Base-by-base conservation (phyloP, 768 basidiomycete species). In the Panaeolus papilionaceus region DNA sequence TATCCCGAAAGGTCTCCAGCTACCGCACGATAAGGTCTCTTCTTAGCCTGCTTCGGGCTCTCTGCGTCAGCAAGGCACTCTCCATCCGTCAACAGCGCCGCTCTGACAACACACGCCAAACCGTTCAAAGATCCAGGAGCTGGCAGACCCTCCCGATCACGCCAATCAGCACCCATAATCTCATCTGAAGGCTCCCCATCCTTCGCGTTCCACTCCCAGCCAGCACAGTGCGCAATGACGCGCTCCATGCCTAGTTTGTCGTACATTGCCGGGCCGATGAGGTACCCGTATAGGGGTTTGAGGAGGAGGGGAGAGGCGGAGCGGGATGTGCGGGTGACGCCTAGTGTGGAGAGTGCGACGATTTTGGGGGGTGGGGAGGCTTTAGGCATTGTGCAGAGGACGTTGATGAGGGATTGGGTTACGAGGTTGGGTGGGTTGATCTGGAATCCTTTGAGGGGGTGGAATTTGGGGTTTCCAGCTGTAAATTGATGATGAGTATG, bases 211-310 rank as follows among this genome's bases (percentile, higher is more conserved):
- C 89, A 91, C 0, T 73, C 37, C 82, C 82, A 82, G 1, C 86
- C 89, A 0, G 85, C 79, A 67, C 79, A 77, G 67, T 89, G 80
- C 0, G 81, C 76, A 4, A 86, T 62, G 2, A 84, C 74, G 37
- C 85, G 79, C 76, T 93, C 92, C 38, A 79, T 75, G 7, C 86
- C 89, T 54, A 86, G 49, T 76, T 92, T 93, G 76, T 92, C 91
- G 37, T 72, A 79, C 73, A 89, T 89, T 4, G 88, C 85, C 1
- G 39, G 67, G 4, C 74, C 47, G 49, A 90, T 75, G 33, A 86
- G 61, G 68, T 78, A 81, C 4, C 73, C 67, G 74, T 90, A 91
- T 0, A 92, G 0, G 0, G 82, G 81, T 69, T 83, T 85, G 38
- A 89, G 70, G 3, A 77, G 73, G 38, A 85, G 54, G 0, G 91